Base-by-base conservation (phyloP, 257 asterid genomes). In the Ophiorrhiza pumila region DNA sequence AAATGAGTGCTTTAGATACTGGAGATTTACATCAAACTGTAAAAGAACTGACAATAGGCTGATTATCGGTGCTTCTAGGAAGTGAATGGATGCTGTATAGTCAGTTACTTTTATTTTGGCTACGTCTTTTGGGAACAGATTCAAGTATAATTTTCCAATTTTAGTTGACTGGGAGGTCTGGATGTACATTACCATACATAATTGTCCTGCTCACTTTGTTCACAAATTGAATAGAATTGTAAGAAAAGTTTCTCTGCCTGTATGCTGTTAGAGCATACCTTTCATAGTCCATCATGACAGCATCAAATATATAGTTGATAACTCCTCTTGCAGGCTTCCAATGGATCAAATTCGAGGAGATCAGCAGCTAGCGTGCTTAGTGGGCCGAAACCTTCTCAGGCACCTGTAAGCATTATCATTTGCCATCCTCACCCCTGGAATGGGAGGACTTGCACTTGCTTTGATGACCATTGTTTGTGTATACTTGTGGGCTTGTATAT, bases 331-430 rank as follows among this genome's bases (percentile, higher is more conserved):
- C 87, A 95, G 99, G 81, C 86, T 76, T 85, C 91, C 34, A 88
- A 83, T 80, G 96, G 84, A 74, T 71, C 90, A 74, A 78, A 85
- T 71, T 90, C 78, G 69, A 88, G 79, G 85, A 88, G 90, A 81
- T 90, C 98, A 74, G 99, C 99, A 39, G 99, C 96, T 78, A 95
- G 99, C 87, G 89, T 95, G 99, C 97, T 95, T 68, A 89, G 91
- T 78, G 97, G 97, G 69, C 92, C 87, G 86, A 95, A 83, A 76
- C 92, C 97, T 76, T 75, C 84, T 80, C 86, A 42, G 74, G 49
- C 94, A 29, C 95, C 94, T 81, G 99, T 95, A 83, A 85, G 98
- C 81, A 65, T 32, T 68, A 56, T 32, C 37, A 49, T 8, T 59
- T 23, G 25, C 55, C 27, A 69, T 50, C n/a, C 68, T 34, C 14